Evolutionary conservation across 1,284 basidiomycete genomes (phyloP).

Genomic region (Ustilago vetiveriae): DNA sequence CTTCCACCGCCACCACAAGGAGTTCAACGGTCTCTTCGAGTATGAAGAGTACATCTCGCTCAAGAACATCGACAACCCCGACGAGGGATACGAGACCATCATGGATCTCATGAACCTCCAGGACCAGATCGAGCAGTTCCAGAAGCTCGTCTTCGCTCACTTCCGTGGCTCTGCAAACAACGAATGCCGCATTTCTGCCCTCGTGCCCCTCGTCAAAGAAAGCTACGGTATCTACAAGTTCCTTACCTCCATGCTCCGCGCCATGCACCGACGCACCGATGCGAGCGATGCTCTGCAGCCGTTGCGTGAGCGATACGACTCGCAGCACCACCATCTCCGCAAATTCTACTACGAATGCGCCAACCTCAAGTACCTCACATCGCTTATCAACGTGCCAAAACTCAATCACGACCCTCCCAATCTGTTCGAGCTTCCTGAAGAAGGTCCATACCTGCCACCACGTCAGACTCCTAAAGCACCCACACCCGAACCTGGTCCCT

Average conservation of each 20-base stretch:
- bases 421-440: conserved; percentile 64
- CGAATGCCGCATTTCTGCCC: conserved; percentile 66
- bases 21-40: conserved; percentile 67
- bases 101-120: conserved; percentile 67
- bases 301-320: conserved; percentile 62
- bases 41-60: conserved; percentile 67
- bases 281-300: conserved; percentile 66
- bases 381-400: conserved; percentile 67
- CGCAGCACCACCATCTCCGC: conserved; percentile 64
- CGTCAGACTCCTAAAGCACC: conserved; percentile 53
- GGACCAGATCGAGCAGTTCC: conserved; percentile 66
- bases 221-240: conserved; percentile 67
- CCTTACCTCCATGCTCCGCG: conserved; percentile 66
- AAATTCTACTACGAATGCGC: conserved; percentile 67
- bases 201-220: conserved; percentile 67
- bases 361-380: conserved; percentile 66
- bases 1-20: conserved; percentile 66
- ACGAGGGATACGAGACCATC: conserved; percentile 67
- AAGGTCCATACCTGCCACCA: conserved; percentile 56
- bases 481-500: conserved; percentile 54
- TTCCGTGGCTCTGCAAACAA: conserved; percentile 63
- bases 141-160: conserved; percentile 66
- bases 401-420: conserved; percentile 67
- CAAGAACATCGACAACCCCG: conserved; percentile 67
- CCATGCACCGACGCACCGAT: conserved; percentile 66